Evolutionary conservation across 106 monocot species (phyloP), one percentile per base, ranked within the genome.

Genomic region (Acorus calamus): DNA sequence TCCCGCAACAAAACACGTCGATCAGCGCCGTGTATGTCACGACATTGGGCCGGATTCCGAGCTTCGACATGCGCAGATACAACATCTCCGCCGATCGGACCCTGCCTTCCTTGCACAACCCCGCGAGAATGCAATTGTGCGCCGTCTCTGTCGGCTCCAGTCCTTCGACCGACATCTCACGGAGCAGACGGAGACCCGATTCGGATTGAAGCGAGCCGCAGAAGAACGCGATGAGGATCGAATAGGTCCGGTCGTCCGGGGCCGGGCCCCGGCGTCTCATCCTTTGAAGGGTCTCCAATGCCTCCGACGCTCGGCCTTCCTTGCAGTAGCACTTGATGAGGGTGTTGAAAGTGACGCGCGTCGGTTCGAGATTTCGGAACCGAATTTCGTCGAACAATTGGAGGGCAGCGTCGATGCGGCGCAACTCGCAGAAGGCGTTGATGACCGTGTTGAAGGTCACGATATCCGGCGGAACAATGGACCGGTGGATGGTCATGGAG

Each of bases 101-200:
- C 63, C 55, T 78, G n/a, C 68, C 59, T 56, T 78, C 78, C 14
- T 46, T 68, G 46, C 82, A 78, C 11, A 83, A 59, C 14, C 78
- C 78, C 28, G 82, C 77, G 42, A 78, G 66, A 5, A 74, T 63
- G 47, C 82, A 83, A 59, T 83, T 83, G 14, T 75, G 78, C 3
- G 73, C 63, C 3, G 51, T 59, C 10, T 7, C 9, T 14, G 69
- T 83, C 7, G 74, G 74, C 46, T 52, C 53, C 63, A 83, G 44
- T 43, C 55, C 61, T 46, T 46, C 11, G 14, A 44, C 5, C 49
- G 78, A 11, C 78, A 82, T 82, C 13, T 77, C 66, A 14, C 41
- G 11, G 50, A 77, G 58, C 50, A 82, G 73, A 14, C 53, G 28
- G 46, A 82, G 48, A 51, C 82, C 77, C 57, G 53, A 11, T n/a